Evolutionary conservation across 441 rosid genomes (phyloP).

Genomic region (Croton laevigatus): DNA sequence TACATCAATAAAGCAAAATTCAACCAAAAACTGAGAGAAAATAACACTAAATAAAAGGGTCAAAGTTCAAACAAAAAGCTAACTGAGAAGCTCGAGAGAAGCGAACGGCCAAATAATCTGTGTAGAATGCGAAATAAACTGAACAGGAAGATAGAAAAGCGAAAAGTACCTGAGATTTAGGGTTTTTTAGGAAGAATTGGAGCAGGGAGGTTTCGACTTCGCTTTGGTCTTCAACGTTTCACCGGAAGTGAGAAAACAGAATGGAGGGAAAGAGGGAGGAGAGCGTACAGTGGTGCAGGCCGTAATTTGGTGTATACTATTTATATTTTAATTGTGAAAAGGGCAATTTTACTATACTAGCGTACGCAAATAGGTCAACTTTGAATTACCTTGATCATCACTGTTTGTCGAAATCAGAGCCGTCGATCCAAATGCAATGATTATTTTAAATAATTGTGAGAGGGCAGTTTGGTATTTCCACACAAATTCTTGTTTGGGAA

Average conservation of each 20-base stretch:
- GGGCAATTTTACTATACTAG: background rate
- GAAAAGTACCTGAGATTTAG: conserved; percentile 1
- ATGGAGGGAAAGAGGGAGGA: conserved; percentile 3
- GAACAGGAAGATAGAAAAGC: background rate
- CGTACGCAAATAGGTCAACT: background rate
- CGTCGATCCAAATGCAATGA: no score
- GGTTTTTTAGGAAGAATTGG: background rate
- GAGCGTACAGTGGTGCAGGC: background rate
- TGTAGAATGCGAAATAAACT: background rate
- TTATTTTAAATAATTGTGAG: no score
- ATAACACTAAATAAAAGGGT: background rate
- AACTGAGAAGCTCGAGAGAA: background rate
- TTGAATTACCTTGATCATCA: no score
- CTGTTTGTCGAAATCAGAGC: no score
- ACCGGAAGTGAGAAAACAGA: background rate
- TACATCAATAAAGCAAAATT: no score
- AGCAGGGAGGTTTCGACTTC: background rate
- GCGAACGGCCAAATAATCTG: background rate
- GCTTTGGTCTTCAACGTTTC: background rate
- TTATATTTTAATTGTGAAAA: background rate
- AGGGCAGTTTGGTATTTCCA: no score
- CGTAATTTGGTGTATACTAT: background rate
- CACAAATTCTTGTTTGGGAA: no score
- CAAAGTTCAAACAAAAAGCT: background rate
- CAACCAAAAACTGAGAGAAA: background rate